Percentiles rank a stretch among this genome's conserved stretches.
These are phyloP conservation scores for Fusarium tjaetaba DNA, from an alignment of 2,329 filamentous ascomycete genomes.

Conservation along the genomic window DNA sequence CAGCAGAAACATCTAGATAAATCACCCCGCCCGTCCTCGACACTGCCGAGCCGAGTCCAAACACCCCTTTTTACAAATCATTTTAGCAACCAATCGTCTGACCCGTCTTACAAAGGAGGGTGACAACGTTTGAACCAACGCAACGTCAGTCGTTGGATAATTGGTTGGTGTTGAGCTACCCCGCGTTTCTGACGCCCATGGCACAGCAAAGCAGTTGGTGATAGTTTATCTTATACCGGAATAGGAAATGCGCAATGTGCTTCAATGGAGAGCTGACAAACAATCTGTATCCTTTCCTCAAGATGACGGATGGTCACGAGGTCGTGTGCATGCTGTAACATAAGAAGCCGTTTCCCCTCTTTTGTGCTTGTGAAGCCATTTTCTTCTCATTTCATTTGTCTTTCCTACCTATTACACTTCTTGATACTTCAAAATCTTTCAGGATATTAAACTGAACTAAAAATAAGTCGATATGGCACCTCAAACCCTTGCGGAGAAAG, in stretches of 20 bases:
- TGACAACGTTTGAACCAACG: neutral
- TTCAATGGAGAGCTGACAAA: constrained; percentile 18
- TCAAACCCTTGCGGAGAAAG: constrained; percentile 28
- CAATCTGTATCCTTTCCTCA: neutral
- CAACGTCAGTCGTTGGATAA: neutral
- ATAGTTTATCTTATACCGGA: constrained; percentile 18
- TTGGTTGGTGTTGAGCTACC: constrained; percentile 15
- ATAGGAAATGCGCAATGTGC: constrained; percentile 1
- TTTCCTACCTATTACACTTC: neutral
- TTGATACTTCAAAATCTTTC: neutral
- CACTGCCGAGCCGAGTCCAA: neutral
- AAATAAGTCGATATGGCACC: constrained; percentile 12
- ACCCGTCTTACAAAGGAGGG: neutral
- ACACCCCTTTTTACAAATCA: neutral
- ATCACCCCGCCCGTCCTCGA: neutral
- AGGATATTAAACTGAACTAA: neutral
- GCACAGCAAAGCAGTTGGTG: neutral
- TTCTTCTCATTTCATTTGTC: neutral
- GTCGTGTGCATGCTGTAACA: neutral
- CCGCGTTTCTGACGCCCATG: constrained; percentile 38
- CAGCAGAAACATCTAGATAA: neutral
- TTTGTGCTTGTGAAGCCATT: neutral
- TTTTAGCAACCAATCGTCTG: neutral
- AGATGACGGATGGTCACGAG: constrained; percentile 31
- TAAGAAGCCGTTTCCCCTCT: constrained; percentile 26